Evolutionary conservation across 1,139 yeast species (phyloP).

Genomic region (Geotrichum histeridarum): DNA sequence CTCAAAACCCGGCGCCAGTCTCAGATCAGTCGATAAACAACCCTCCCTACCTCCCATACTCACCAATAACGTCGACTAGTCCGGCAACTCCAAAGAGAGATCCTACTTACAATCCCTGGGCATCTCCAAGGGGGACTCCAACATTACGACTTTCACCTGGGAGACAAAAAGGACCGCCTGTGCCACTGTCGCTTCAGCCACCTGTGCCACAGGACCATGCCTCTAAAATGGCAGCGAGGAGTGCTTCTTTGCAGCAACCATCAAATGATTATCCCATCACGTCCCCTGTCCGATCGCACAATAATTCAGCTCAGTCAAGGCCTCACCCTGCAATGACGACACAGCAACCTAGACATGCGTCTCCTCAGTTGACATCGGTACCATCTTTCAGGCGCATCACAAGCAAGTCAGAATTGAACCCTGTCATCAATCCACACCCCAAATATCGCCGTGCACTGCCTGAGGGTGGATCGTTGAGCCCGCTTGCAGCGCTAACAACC

Average conservation of each 20-base stretch:
- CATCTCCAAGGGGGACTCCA: conserved; percentile 9
- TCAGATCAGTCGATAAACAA: neutral
- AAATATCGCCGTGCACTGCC: conserved; percentile 77
- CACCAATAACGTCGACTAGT: conserved; percentile 8
- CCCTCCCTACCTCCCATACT: conserved; percentile 7
- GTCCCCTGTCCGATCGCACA: neutral
- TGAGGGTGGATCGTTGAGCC: conserved; percentile 77
- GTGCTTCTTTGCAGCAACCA: conserved; percentile 28
- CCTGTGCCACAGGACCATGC: conserved; percentile 44
- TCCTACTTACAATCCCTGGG: conserved; percentile 7
- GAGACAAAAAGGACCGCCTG: conserved; percentile 1
- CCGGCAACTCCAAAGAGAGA: conserved; percentile 1
- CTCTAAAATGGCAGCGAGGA: conserved; percentile 36
- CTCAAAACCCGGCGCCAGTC: neutral
- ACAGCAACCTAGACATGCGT: conserved; percentile 2
- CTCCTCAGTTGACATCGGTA: conserved; percentile 25
- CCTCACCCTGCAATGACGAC: conserved; percentile 9
- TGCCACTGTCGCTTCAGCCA: conserved; percentile 8
- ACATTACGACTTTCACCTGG: neutral
- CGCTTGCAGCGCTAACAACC: conserved; percentile 73
- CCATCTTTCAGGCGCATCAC: conserved; percentile 45
- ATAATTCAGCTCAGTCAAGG: conserved; percentile 18
- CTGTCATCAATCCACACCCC: conserved; percentile 60
- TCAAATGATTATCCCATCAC: conserved; percentile 18
- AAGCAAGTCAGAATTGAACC: conserved; percentile 53